Percentiles rank a stretch among this genome's conserved stretches.
Evolutionary conservation across 805 yeast genomes (phyloP).

Genomic region (Candida odintsovae): DNA sequence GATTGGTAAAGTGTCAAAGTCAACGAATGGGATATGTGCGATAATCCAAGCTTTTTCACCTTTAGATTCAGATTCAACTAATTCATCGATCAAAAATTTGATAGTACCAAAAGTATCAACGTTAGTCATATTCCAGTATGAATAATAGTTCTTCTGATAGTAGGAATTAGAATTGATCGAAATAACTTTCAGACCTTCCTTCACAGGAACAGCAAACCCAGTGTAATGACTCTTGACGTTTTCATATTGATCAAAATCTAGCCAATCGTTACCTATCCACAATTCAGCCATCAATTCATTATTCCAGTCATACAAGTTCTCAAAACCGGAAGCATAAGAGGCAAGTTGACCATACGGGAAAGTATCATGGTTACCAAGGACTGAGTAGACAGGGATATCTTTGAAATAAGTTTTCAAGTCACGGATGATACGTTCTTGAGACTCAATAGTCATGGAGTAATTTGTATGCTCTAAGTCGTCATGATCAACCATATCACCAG

Average conservation of each 20-base stretch:
- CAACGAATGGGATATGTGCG: slow-evolving; percentile 58
- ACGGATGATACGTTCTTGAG: slow-evolving; percentile 47
- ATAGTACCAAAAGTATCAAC: slow-evolving; percentile 62
- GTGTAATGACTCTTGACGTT: slow-evolving; percentile 44
- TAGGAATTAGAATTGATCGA: slow-evolving; percentile 64
- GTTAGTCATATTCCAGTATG: slow-evolving; percentile 40
- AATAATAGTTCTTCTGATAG: slow-evolving; percentile 58
- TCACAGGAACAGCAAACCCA: slow-evolving; percentile 53
- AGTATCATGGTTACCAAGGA: slow-evolving; percentile 67
- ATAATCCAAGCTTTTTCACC: slow-evolving; percentile 69
- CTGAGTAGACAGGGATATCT: slow-evolving; percentile 52
- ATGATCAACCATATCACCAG: slow-evolving; percentile 74
- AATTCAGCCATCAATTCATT: slow-evolving; percentile 41
- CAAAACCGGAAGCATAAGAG: slow-evolving; percentile 39
- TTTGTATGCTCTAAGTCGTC: slow-evolving; percentile 45
- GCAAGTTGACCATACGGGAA: slow-evolving; percentile 68
- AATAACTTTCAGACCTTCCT: slow-evolving; percentile 52
- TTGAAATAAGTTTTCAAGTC: slow-evolving; percentile 46
- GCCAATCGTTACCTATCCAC: slow-evolving; percentile 44
- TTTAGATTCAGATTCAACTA: slow-evolving; percentile 49
- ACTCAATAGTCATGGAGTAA: slow-evolving; percentile 39
- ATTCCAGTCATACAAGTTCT: slow-evolving; percentile 40
- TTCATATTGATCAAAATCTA: slow-evolving; percentile 12
- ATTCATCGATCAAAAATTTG: slow-evolving; percentile 54
- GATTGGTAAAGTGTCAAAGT: slow-evolving; percentile 54